Base-by-base conservation (phyloP, 2,329 filamentous ascomycete genomes). In the Claviceps quebecensis region DNA sequence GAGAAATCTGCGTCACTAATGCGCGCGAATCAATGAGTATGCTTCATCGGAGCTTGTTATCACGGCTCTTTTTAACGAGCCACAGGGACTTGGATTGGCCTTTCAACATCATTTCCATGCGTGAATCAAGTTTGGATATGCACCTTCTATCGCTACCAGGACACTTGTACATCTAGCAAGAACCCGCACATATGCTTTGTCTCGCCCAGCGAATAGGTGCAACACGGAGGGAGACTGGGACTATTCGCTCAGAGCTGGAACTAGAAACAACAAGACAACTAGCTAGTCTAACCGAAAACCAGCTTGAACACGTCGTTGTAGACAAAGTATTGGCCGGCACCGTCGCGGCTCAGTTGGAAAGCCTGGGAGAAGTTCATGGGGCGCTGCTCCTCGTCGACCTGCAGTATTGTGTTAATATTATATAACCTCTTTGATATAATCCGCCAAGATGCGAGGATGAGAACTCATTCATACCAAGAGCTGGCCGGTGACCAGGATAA, bases 291-390 rank as follows among this genome's bases (percentile, higher is more conserved):
- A 65, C 70, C 75, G 70, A 86, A 91, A 60, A 95, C 79, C 56
- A 97, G 80, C 72, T 87, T 87, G 82, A 97, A 97, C 67, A 97
- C 72, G 69, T 97, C 91, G 76, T 97, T 96, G 74, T 83, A 84
- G 66, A 97, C 86, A 68, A 80, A 96, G 75, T 85, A 95, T 70
- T 76, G 81, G 60, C 81, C 84, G 49, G 70, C 70, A 48, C 69
- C 69, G 51, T 88, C 84, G 55, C 81, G 83, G 58, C 81, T 69
- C 56, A 97, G 83, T 69, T 94, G 86, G 79, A 97, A 97, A 52
- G 79, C 72, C 73, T 97, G 90, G 52, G 83, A 83, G 72, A 90
- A 98, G 77, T 80, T 89, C 84, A 96, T 93, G 45, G 88, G 87
- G 63, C 81, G 81, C 67, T 86, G 76, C 70, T 89, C 82, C 59